Evolutionary conservation across 257 asterid genomes (phyloP).

Genomic region (Ligustrum vulgare): DNA sequence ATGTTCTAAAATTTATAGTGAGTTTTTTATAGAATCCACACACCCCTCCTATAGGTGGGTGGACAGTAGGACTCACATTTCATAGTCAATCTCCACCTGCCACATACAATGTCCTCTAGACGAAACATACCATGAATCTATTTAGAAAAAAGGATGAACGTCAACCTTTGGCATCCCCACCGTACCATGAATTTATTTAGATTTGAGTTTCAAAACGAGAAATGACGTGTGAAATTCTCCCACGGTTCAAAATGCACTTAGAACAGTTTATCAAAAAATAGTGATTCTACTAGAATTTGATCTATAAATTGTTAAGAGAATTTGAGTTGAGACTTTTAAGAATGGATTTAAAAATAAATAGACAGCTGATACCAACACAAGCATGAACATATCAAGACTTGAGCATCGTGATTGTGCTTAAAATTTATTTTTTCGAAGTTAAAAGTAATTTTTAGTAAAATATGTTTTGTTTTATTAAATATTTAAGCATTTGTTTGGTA

Average conservation of each 20-base stretch:
- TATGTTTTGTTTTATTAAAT: neutral
- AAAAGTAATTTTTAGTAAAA: neutral
- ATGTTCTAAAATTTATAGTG: no score
- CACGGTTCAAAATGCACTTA: neutral
- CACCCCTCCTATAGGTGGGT: no score
- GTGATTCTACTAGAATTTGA: neutral
- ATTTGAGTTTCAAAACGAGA: neutral
- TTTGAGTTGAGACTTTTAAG: neutral
- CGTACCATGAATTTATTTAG: neutral
- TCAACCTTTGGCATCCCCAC: no score
- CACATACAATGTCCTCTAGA: neutral
- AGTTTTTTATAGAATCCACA: no score
- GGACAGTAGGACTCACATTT: no score
- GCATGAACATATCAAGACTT: neutral
- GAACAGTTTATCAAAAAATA: neutral
- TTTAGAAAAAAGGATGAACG: no score
- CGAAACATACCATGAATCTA: no score
- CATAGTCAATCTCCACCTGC: no score
- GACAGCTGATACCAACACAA: neutral
- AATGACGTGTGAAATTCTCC: neutral
- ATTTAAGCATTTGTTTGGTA: no score
- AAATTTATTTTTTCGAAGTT: neutral
- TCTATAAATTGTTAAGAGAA: neutral
- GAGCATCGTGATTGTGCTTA: no score
- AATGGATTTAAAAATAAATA: no score